Percentiles rank a stretch among this genome's conserved stretches.
phyloP scores from a whole-genome alignment of 2,329 filamentous ascomycete species.

The Conoideocrella luteorostrata region DNA sequence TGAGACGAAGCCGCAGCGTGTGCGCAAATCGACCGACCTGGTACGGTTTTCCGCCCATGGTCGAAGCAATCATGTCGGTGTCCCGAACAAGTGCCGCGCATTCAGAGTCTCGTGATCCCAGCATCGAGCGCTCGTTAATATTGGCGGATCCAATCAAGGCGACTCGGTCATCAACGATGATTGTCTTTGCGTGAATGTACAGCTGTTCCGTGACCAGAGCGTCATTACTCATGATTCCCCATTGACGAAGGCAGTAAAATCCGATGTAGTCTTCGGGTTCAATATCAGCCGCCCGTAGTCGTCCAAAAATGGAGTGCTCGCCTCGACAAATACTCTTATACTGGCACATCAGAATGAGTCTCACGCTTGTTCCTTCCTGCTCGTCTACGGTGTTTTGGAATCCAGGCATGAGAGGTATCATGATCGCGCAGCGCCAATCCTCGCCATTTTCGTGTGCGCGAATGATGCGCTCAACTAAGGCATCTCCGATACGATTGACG shows the following conservation, averaged over 20 bases:
- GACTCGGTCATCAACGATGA: conserved; percentile 89
- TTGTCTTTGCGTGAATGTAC: conserved; percentile 96
- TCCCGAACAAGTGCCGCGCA: conserved; percentile 85
- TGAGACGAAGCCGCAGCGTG: conserved; percentile 83
- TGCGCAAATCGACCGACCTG: conserved; percentile 89
- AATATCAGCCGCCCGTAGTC: conserved; percentile 70
- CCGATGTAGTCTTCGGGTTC: conserved; percentile 93
- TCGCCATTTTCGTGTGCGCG: conserved; percentile 77
- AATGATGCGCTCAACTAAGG: conserved; percentile 84
- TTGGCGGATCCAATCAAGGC: conserved; percentile 96
- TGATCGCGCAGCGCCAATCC: conserved; percentile 81
- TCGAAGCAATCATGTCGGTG: conserved; percentile 85
- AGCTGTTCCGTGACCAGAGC: conserved; percentile 88
- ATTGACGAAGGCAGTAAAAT: conserved; percentile 87
- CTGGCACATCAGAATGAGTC: conserved; percentile 94
- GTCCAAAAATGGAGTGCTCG: conserved; percentile 84
- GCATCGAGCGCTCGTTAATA: conserved; percentile 96
- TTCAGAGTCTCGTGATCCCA: conserved; percentile 88
- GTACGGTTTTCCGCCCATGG: conserved; percentile 85
- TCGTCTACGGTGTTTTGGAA: conserved; percentile 96
- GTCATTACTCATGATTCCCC: conserved; percentile 85
- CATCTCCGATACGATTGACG: conserved; percentile 89
- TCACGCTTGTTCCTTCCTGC: conserved; percentile 88
- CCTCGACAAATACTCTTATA: conserved; percentile 94
- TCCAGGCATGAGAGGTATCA: conserved; percentile 95